phyloP scores from a whole-genome alignment of 768 basidiomycete genomes.

The Boletus edulis region DNA sequence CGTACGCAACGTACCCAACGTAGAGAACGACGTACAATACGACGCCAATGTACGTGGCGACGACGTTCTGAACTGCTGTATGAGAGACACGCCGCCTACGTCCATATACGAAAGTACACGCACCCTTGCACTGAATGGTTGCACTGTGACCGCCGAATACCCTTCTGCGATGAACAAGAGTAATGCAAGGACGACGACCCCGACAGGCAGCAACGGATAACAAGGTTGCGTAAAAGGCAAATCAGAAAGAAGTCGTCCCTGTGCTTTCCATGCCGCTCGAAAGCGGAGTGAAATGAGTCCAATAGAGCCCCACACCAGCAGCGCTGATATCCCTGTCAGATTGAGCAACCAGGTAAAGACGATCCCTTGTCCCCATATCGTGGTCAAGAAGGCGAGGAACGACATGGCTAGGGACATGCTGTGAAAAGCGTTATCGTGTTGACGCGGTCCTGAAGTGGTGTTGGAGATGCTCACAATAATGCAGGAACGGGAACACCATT shows the following conservation, averaged over 20 bases:
- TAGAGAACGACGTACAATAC: constrained; percentile 46
- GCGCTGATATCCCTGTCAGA: constrained; percentile 61
- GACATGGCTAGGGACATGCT: constrained; percentile 49
- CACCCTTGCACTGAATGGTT: constrained; percentile 45
- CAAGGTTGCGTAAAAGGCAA: constrained; percentile 58
- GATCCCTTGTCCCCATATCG: constrained; percentile 55
- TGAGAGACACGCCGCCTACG: too few relatives aligned
- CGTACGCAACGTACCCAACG: constrained; percentile 41
- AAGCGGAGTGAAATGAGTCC: constrained; percentile 57
- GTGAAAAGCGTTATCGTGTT: not conserved
- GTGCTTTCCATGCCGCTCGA: constrained; percentile 55
- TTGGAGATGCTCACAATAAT: constrained; percentile 41
- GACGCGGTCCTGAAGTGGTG: not conserved
- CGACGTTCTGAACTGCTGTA: constrained; percentile 40
- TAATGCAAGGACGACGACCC: constrained; percentile 47
- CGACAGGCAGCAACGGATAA: constrained; percentile 50
- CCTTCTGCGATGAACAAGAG: constrained; percentile 57
- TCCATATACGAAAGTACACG: not conserved
- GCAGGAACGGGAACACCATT: constrained; percentile 62
- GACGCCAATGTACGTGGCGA: constrained; percentile 56
- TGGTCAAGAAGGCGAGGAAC: constrained; percentile 52
- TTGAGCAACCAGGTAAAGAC: constrained; percentile 62
- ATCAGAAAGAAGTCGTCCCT: constrained; percentile 49
- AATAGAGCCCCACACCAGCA: constrained; percentile 67
- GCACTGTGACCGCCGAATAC: constrained; percentile 44